Base-by-base conservation (phyloP, 345 rosid species). In the Linum tenue region DNA sequence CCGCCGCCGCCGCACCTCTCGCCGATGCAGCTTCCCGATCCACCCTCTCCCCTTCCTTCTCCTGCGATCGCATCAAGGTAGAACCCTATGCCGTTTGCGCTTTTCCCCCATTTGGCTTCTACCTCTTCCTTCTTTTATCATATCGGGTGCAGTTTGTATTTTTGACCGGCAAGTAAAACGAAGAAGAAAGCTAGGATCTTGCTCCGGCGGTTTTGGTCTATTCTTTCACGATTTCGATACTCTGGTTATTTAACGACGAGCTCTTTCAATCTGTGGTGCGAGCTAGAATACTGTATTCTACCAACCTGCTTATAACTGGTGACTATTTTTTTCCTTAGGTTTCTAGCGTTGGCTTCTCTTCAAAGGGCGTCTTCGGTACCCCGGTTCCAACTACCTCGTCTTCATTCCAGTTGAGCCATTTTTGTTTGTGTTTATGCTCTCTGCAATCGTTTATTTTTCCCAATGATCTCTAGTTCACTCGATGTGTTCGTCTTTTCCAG, bases 401-500 rank as follows among this genome's bases (percentile, higher is more conserved):
- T 56, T 78, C 90, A 56, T 70, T 80, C 57, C 88, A 78, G 97
- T 90, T 87, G 80, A 76, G 87, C 81, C 35, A 41, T 37, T 8
- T 35, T 5, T 67, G 41, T 22, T 22, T 53, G 31, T 22, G 31
- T 22, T 22, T 22, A 22, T 22, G 3, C 41, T 39, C 7, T 60
- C 3, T 39, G 42, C 16, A 22, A 22, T 22, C 31, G 38, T 1
- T n/a, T 16, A 57, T 31, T 3, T 62, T 7, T 5, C 14, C 41
- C 17, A 5, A 22, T 22, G 11, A 8, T 59, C 5, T 35, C 37
- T 7, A 57, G 40, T 62, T 60, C 43, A 51, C 4, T 4, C 53
- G 5, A 44, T 60, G 22, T 74, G 36, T 31, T 16, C 12, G 57
- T 15, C 56, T 22, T 22, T 1, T 71, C 38, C 44, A 41, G 6